Evolutionary conservation across 208 protist species (phyloP).

Genomic region (Wallacemonas sp.): DNA sequence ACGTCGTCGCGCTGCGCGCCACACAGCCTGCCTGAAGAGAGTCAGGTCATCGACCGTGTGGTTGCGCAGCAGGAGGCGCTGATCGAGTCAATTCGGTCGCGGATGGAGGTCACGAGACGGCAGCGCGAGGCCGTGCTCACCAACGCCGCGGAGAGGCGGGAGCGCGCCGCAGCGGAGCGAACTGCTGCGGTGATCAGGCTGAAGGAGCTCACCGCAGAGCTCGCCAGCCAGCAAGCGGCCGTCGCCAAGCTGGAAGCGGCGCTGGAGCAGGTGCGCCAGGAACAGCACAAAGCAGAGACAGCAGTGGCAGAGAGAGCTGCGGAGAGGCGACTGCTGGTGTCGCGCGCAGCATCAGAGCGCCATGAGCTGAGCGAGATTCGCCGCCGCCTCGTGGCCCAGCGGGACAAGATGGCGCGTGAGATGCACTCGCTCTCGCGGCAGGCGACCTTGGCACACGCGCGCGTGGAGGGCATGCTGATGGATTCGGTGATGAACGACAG

Average conservation of each 20-base stretch:
- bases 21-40: not conserved
- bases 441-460: not conserved
- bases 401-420: constrained; percentile 16
- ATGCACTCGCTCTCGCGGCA: constrained; percentile 2
- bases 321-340: constrained; percentile 8
- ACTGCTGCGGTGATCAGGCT: constrained; percentile 9
- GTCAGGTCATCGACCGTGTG: constrained; percentile 8
- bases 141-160: constrained; percentile 10
- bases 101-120: constrained; percentile 20
- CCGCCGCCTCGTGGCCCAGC: constrained; percentile 15
- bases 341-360: constrained; percentile 12
- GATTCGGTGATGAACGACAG: constrained; percentile 8
- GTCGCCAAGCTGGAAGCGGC: constrained; percentile 1
- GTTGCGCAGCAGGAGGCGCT: constrained; percentile 18
- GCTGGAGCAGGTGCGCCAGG: constrained; percentile 13
- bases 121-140: constrained; percentile 9
- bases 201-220: constrained; percentile 13
- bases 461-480: constrained; percentile 3
- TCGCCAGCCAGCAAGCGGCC: constrained; percentile 8
- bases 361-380: constrained; percentile 12
- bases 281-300: constrained; percentile 1
- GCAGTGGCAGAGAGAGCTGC: constrained; percentile 7
- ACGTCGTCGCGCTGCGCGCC: not conserved
- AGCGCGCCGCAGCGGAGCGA: constrained; percentile 10
- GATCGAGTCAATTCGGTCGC: constrained; percentile 19